Evolutionary conservation across 768 basidiomycete genomes (phyloP).

Genomic region (Lyophyllum semitale): DNA sequence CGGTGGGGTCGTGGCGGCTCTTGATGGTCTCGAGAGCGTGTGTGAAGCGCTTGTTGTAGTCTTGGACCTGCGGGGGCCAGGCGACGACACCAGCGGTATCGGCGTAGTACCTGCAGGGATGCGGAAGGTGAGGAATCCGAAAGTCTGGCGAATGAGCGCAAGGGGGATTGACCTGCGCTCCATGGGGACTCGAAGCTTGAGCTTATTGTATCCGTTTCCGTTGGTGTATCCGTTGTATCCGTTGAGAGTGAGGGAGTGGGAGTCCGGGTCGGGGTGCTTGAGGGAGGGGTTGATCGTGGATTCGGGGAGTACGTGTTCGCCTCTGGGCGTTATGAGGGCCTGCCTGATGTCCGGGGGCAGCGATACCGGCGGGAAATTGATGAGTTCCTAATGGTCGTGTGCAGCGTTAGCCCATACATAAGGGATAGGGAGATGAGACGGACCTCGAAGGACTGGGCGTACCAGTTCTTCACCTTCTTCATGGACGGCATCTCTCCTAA

Average conservation of each 20-base stretch:
- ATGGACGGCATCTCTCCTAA: slow-evolving; percentile 91
- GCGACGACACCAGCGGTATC: slow-evolving; percentile 63
- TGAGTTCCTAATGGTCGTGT: slow-evolving; percentile 79
- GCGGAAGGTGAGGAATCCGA: not conserved
- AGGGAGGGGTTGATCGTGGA: slow-evolving; percentile 81
- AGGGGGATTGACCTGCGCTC: slow-evolving; percentile 68
- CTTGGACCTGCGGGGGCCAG: slow-evolving; percentile 92
- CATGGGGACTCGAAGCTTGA: slow-evolving; percentile 79
- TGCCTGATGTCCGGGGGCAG: slow-evolving; percentile 70
- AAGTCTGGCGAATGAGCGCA: slow-evolving; percentile 1
- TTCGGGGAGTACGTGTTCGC: slow-evolving; percentile 60
- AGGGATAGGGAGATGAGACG: slow-evolving; percentile 25
- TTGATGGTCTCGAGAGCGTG: slow-evolving; percentile 87
- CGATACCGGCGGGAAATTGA: slow-evolving; percentile 79
- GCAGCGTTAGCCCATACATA: not conserved
- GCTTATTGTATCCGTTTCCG: slow-evolving; percentile 48
- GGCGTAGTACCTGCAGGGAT: slow-evolving; percentile 75
- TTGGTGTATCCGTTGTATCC: not conserved
- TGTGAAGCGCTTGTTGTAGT: slow-evolving; percentile 93
- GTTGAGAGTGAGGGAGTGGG: slow-evolving; percentile 3
- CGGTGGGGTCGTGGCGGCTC: slow-evolving; percentile 93
- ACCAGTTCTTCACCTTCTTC: slow-evolving; percentile 96
- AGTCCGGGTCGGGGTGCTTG: slow-evolving; percentile 38
- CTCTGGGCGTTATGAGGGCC: slow-evolving; percentile 53
- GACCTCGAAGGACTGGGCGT: slow-evolving; percentile 97